phyloP scores from a whole-genome alignment of 2,329 filamentous ascomycete species.

The Trichoderma sp. region DNA sequence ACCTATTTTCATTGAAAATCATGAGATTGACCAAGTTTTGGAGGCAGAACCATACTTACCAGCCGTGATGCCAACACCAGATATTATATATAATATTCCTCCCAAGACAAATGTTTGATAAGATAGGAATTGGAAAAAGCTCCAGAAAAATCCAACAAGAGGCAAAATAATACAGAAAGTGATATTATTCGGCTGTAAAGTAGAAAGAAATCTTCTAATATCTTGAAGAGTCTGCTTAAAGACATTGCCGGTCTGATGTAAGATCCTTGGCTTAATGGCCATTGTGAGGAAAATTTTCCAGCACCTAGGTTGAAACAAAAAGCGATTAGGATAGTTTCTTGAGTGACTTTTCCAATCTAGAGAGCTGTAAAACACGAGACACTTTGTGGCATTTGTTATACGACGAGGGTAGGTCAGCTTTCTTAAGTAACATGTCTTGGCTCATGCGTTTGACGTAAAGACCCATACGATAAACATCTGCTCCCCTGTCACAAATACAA shows the following conservation, averaged over 20 bases:
- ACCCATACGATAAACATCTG: neutral
- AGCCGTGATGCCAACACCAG: conserved; percentile 71
- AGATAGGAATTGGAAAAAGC: conserved; percentile 49
- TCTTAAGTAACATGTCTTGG: neutral
- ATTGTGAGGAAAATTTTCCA: neutral
- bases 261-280: neutral
- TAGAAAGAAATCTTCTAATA: conserved; percentile 78
- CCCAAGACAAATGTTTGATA: conserved; percentile 68
- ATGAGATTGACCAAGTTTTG: neutral
- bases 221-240: conserved; percentile 33
- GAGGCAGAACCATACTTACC: conserved; percentile 42
- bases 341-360: neutral
- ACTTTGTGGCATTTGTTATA: neutral
- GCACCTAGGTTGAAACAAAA: neutral
- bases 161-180: conserved; percentile 61
- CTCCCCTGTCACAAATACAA: neutral
- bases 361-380: neutral
- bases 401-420: neutral
- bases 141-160: neutral
- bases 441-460: neutral
- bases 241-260: neutral
- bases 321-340: neutral
- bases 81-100: conserved; percentile 75
- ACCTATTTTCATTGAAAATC: neutral
- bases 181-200: conserved; percentile 52